A percentile compares a stretch with the other conserved stretches of the same genome.
These are phyloP conservation scores for Botryotinia narcissicola DNA, from an alignment of 2,329 filamentous ascomycete genomes.

Conservation along the genomic window DNA sequence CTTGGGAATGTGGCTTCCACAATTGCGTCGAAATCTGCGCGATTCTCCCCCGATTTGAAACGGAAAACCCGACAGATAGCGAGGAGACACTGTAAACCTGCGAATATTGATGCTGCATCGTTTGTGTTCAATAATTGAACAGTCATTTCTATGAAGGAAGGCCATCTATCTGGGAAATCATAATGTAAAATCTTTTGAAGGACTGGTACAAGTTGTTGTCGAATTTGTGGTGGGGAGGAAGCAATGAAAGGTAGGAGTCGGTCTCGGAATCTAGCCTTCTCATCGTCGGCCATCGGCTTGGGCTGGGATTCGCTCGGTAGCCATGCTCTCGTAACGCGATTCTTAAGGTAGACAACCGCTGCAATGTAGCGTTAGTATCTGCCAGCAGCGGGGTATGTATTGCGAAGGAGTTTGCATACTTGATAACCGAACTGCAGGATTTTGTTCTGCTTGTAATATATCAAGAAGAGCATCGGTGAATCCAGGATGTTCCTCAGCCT, in stretches of 20 bases:
- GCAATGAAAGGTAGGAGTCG: constrained; percentile 88
- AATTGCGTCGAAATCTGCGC: constrained; percentile 90
- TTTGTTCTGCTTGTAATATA: constrained; percentile 85
- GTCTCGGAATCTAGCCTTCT: constrained; percentile 83
- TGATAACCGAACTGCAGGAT: constrained; percentile 78
- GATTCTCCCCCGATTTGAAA: constrained; percentile 79
- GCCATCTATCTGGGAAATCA: constrained; percentile 95
- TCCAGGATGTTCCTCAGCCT: constrained; percentile 88
- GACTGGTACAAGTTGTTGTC: constrained; percentile 89
- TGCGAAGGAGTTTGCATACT: constrained; percentile 57
- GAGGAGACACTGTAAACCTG: constrained; percentile 88
- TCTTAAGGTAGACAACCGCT: constrained; percentile 98
- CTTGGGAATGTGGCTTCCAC: constrained; percentile 88
- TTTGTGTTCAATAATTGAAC: constrained; percentile 84
- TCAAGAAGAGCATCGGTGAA: constrained; percentile 90
- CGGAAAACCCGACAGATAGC: constrained; percentile 94
- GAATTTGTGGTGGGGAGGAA: constrained; percentile 73
- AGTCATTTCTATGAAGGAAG: constrained; percentile 89
- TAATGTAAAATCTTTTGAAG: constrained; percentile 94
- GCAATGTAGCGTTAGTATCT: constrained; percentile 37
- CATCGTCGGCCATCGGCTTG: constrained; percentile 78
- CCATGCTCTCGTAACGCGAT: constrained; percentile 93
- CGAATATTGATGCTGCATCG: constrained; percentile 82
- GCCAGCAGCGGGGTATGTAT: constrained; percentile 33
- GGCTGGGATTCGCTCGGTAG: constrained; percentile 65